Evolutionary conservation across 208 protist species (phyloP).

Genomic region (Leishmania guyanensis): DNA sequence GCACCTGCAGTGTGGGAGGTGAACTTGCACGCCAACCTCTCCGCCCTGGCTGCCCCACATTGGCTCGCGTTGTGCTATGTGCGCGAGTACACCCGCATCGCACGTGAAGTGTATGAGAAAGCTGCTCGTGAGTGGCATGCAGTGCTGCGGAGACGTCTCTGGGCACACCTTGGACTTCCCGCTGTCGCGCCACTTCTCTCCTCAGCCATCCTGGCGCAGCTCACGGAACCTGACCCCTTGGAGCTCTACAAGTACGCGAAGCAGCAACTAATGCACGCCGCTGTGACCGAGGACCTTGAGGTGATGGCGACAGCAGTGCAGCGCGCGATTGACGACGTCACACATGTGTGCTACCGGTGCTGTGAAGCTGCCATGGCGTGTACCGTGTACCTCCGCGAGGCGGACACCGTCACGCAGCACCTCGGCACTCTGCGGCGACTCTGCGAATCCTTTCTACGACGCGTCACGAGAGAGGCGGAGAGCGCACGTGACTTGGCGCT

Average conservation of each 20-base stretch:
- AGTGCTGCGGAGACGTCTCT: conserved; percentile 22
- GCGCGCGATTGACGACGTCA: conserved; percentile 23
- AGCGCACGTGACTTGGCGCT: conserved; percentile 46
- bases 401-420: conserved; percentile 17
- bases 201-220: conserved; percentile 59
- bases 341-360: conserved; percentile 37
- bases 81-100: conserved; percentile 52
- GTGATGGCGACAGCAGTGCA: conserved; percentile 19
- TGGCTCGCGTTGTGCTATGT: conserved; percentile 48
- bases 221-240: conserved; percentile 32
- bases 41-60: conserved; percentile 25
- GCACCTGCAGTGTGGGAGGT: conserved; percentile 27
- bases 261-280: conserved; percentile 30
- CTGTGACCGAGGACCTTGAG: conserved; percentile 42
- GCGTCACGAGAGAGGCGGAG: conserved; percentile 38
- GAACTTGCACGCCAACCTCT: conserved; percentile 31
- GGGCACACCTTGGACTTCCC: conserved; percentile 43
- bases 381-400: conserved; percentile 11
- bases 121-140: conserved; percentile 31
- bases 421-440: conserved; percentile 43
- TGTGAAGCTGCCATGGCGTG: conserved; percentile 36
- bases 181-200: conserved; percentile 44
- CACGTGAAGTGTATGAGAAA: conserved; percentile 27
- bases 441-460: conserved; percentile 42
- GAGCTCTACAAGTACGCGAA: conserved; percentile 44